These are phyloP conservation scores for Anthoceros angustus DNA, from an alignment of 225 moss, liverwort and hornwort genomes.

Conservation along the genomic window DNA sequence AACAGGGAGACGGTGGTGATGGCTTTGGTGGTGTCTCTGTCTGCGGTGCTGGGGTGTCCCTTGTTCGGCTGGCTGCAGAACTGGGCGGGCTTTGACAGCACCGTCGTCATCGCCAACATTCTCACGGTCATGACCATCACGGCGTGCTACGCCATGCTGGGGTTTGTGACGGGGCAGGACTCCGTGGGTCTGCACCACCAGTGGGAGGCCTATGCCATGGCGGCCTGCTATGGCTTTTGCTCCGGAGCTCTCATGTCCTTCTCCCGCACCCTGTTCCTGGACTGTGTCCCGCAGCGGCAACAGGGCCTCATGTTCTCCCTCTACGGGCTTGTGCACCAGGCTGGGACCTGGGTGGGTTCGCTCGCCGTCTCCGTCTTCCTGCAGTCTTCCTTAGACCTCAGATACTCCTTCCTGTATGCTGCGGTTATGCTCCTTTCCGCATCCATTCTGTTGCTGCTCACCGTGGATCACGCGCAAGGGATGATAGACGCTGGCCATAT, in stretches of 20 bases:
- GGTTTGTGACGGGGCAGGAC: neutral
- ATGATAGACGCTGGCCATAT: neutral
- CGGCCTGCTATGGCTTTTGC: neutral
- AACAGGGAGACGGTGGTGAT: neutral
- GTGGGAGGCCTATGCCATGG: neutral
- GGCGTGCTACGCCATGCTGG: neutral
- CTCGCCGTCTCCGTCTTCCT: neutral
- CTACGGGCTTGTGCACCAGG: neutral
- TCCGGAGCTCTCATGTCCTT: neutral
- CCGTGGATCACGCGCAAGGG: neutral
- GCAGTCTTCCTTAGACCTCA: neutral
- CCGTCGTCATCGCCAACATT: neutral
- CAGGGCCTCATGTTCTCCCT: neutral
- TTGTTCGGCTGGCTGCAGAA: neutral
- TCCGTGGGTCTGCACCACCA: neutral
- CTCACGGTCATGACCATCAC: neutral
- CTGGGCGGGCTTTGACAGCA: neutral
- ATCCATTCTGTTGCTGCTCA: neutral
- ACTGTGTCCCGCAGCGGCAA: neutral
- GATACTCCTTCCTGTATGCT: neutral
- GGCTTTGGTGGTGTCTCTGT: neutral
- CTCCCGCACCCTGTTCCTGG: neutral
- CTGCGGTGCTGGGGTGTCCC: neutral
- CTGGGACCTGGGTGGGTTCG: neutral
- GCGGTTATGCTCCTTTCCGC: neutral